phyloP scores from a whole-genome alignment of 2,329 filamentous ascomycete genomes.

The Trichoderma lentiforme region DNA sequence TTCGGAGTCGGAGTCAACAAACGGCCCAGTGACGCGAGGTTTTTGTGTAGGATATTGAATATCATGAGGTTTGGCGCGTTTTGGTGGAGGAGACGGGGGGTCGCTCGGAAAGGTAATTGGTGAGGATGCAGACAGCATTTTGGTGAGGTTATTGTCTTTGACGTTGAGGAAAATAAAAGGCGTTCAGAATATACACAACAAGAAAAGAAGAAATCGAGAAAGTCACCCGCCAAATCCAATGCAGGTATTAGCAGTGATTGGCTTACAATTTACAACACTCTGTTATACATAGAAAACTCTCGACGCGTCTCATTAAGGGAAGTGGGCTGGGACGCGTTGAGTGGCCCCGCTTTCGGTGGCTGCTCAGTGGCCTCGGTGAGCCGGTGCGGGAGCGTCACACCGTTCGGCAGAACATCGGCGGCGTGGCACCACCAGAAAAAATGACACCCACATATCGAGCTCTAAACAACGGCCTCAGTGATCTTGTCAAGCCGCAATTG shows the following conservation, averaged over 20 bases:
- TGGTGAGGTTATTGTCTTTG: slow-evolving; percentile 17
- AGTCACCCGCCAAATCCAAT: neutral
- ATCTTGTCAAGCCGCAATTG: slow-evolving; percentile 17
- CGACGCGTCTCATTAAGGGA: slow-evolving; percentile 19
- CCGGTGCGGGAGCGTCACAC: neutral
- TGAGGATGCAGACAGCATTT: slow-evolving; percentile 60
- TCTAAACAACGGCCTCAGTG: slow-evolving; percentile 8
- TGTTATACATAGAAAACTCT: neutral
- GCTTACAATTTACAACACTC: neutral
- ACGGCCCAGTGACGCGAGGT: slow-evolving; percentile 37
- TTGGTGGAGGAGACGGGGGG: slow-evolving; percentile 38
- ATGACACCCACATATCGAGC: slow-evolving; percentile 14
- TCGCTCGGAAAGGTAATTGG: slow-evolving; percentile 54
- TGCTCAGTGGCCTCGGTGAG: neutral
- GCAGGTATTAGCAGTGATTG: neutral
- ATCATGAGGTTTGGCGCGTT: slow-evolving; percentile 37
- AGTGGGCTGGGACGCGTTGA: slow-evolving; percentile 27
- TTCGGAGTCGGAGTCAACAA: slow-evolving; percentile 37
- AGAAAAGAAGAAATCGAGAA: neutral
- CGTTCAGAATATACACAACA: neutral
- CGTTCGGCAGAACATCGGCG: slow-evolving; percentile 2
- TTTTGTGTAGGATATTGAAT: slow-evolving; percentile 35
- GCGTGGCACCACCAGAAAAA: slow-evolving; percentile 16
- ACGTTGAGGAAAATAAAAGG: neutral
- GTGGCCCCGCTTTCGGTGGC: slow-evolving; percentile 19